Base-by-base conservation (phyloP, 1,284 basidiomycete genomes). In the Marasmius tenuissimus region DNA sequence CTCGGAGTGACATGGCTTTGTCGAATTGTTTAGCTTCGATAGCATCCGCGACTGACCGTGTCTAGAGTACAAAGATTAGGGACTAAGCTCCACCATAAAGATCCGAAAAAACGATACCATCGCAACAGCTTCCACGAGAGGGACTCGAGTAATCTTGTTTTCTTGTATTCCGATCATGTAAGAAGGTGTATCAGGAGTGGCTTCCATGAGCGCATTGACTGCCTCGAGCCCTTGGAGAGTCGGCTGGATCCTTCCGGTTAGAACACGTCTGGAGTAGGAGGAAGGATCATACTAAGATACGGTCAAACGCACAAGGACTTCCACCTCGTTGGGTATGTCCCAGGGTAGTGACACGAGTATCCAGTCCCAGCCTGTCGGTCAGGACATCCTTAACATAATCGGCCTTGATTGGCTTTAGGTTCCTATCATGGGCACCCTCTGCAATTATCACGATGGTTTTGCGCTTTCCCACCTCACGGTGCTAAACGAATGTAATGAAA, bases 361-460 rank as follows among this genome's bases (percentile, higher is more conserved):
- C 97, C 48, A 99, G 86, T 0, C 93, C 92, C 35, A 99, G 85
- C 11, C 92, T 85, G 39, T 97, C 87, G 0, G 90, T 82, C 8
- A 99, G 86, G 37, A 98, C 87, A 37, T 94, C 83, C 77, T 96
- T 98, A 76, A 99, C 89, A 70, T 95, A 87, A 48, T 95, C 93
- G 5, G 95, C 87, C 59, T 85, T 90, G 76, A 99, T 98, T 20
- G 94, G 94, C 53, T 97, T 89, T 57, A 98, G 84, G 66, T 94
- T 82, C 59, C 82, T 79, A 74, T 98, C 97, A 61, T 93, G 87
- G 11, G 97, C 97, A 33, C 97, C 97, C 73, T 99, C 97, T 2
- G 97, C 97, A 42, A 99, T 90, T 66, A 99, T 97, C 64, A 99
- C 95, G 68, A 99, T 97, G 0, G 95, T 97, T 81, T 97, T 98